Percentiles rank a stretch among this genome's conserved stretches.
phyloP scores from a whole-genome alignment of 2,329 filamentous ascomycete genomes.

The Epicoccum sorghinum region DNA sequence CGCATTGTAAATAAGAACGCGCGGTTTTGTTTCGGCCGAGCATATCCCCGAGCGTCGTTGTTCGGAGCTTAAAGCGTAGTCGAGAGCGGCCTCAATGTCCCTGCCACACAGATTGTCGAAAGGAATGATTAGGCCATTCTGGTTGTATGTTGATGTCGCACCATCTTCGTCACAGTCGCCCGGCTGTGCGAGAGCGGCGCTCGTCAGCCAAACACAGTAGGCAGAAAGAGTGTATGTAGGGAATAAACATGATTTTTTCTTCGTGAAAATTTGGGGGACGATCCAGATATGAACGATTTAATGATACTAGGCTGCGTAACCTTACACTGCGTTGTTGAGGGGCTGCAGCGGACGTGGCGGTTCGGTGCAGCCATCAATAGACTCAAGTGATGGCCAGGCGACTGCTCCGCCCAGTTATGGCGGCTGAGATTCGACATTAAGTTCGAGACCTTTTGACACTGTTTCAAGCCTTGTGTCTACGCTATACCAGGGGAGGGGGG shows the following conservation, averaged over 20 bases:
- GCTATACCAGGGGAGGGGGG: background rate
- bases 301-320: constrained; percentile 1
- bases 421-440: background rate
- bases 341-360: background rate
- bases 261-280: background rate
- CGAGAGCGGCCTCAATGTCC: constrained; percentile 15
- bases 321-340: background rate
- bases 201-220: background rate
- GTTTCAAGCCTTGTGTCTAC: background rate
- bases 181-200: background rate
- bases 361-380: background rate
- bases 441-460: background rate
- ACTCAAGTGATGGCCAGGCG: background rate
- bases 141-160: constrained; percentile 1
- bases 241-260: background rate
- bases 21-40: too few species aligned
- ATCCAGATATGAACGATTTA: background rate
- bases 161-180: constrained; percentile 1
- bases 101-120: constrained; percentile 19
- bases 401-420: background rate
- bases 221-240: background rate
- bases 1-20: too few species aligned
- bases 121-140: background rate
- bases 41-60: background rate
- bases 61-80: constrained; percentile 8